Evolutionary conservation across 2,329 filamentous ascomycete genomes (phyloP).

Genomic region (Mycosphaerella sp.): DNA sequence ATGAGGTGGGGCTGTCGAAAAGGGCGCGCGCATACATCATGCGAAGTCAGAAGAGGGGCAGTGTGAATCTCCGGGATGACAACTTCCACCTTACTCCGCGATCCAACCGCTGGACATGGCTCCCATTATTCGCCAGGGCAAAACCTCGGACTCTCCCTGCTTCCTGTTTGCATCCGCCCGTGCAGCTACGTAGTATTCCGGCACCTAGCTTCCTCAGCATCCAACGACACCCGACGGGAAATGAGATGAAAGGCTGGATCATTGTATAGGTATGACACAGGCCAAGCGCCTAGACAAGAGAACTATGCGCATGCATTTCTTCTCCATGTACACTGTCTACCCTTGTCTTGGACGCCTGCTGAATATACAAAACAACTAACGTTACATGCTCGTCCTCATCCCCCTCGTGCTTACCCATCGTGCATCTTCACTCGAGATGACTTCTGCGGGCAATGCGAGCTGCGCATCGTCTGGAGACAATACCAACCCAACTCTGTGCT

Average conservation of each 20-base stretch:
- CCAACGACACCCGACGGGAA: too few relatives aligned
- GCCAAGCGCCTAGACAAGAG: not conserved
- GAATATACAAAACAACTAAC: constrained; percentile 22
- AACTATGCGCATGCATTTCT: not conserved
- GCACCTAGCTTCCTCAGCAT: too few relatives aligned
- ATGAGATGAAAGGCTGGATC: not conserved
- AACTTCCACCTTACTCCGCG: constrained; percentile 4
- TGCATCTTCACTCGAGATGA: constrained; percentile 13
- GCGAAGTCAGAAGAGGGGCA: constrained; percentile 4
- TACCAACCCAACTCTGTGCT: not conserved
- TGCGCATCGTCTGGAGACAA: constrained; percentile 3
- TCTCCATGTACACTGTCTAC: constrained; percentile 17
- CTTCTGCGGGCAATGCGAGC: not conserved
- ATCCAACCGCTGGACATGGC: constrained; percentile 1
- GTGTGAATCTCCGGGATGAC: constrained; percentile 3
- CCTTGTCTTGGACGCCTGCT: constrained; percentile 18
- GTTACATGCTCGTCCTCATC: constrained; percentile 17
- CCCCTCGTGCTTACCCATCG: constrained; percentile 2
- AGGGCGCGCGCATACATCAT: too few relatives aligned
- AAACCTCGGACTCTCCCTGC: constrained; percentile 5
- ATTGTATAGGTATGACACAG: not conserved
- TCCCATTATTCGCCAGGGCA: not conserved
- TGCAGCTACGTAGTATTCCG: not conserved
- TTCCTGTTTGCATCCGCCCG: constrained; percentile 5
- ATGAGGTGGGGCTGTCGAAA: not conserved